phyloP scores from a whole-genome alignment of 2,329 filamentous ascomycete species.

The Fusarium luffae region DNA sequence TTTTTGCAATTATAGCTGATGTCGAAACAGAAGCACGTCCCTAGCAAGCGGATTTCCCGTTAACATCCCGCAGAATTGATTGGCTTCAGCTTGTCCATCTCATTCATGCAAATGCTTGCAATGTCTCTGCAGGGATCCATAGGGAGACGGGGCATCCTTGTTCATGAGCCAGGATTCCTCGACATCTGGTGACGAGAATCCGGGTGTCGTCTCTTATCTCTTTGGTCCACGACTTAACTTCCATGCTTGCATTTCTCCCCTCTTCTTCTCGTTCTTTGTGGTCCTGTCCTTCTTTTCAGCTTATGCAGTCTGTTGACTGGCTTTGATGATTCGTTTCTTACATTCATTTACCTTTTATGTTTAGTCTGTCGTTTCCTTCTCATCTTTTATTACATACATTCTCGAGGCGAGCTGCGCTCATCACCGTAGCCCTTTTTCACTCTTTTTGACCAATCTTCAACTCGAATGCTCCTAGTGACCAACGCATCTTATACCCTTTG shows the following conservation, averaged over 20 bases:
- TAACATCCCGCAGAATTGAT: conserved; percentile 21
- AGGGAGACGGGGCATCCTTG: conserved; percentile 12
- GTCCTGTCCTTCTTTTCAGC: conserved; percentile 15
- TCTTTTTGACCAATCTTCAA: conserved; percentile 9
- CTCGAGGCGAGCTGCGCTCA: conserved; percentile 42
- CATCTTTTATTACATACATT: conserved; percentile 23
- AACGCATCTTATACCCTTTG: conserved; percentile 26
- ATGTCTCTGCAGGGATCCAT: conserved; percentile 21
- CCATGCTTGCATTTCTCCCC: conserved; percentile 10
- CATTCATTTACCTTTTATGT: conserved; percentile 20
- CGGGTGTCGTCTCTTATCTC: conserved; percentile 29
- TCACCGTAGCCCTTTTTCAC: conserved; percentile 35
- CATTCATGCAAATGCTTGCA: conserved; percentile 44
- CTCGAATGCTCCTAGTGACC: conserved; percentile 16
- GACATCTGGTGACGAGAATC: conserved; percentile 32
- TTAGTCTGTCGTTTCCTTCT: conserved; percentile 25
- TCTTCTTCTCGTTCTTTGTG: conserved; percentile 26
- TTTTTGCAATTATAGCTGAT: conserved; percentile 37
- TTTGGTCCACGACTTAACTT: conserved; percentile 17
- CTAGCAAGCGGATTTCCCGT: conserved; percentile 31
- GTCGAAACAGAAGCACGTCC: conserved; percentile 43
- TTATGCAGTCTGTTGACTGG: conserved; percentile 26
- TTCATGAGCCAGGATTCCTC: conserved; percentile 32
- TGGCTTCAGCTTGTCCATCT: conserved; percentile 25
- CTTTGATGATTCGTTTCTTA: conserved; percentile 34